phyloP scores from a whole-genome alignment of 2,329 filamentous ascomycete species.

The Davidsoniella neocaledoniae region DNA sequence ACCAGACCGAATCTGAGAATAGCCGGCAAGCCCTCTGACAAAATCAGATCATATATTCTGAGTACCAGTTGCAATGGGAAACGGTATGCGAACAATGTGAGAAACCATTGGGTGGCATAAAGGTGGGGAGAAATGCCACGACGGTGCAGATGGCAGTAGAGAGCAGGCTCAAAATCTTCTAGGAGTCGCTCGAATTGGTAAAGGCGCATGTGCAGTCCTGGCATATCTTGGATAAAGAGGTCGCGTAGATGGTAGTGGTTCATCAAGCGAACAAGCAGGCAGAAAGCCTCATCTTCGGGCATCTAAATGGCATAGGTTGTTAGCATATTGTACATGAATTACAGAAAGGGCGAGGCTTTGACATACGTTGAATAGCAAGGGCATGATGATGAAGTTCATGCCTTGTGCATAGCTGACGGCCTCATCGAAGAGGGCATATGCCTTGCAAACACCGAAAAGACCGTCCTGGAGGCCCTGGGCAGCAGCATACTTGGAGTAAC shows the following conservation, averaged over 20 bases:
- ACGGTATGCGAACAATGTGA: slow-evolving; percentile 94
- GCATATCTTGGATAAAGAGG: slow-evolving; percentile 91
- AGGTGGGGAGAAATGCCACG: slow-evolving; percentile 77
- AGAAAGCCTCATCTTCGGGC: slow-evolving; percentile 95
- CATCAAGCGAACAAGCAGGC: slow-evolving; percentile 83
- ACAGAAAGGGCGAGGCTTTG: neutral
- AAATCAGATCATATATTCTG: slow-evolving; percentile 86
- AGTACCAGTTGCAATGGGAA: slow-evolving; percentile 93
- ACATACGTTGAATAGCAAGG: slow-evolving; percentile 76
- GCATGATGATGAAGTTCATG: slow-evolving; percentile 98
- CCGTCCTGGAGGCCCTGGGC: slow-evolving; percentile 84
- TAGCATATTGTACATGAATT: neutral
- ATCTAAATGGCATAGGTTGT: slow-evolving; percentile 35
- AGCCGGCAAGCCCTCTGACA: slow-evolving; percentile 83
- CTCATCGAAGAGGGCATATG: slow-evolving; percentile 90
- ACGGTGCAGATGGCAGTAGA: slow-evolving; percentile 86
- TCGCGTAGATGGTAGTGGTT: slow-evolving; percentile 88
- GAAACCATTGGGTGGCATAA: slow-evolving; percentile 97
- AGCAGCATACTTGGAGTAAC: slow-evolving; percentile 90
- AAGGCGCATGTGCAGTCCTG: slow-evolving; percentile 78
- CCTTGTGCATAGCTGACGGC: slow-evolving; percentile 92
- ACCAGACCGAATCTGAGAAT: slow-evolving; percentile 91
- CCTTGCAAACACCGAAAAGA: slow-evolving; percentile 90
- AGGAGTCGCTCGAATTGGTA: slow-evolving; percentile 91
- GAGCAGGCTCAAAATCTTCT: slow-evolving; percentile 81